Percentiles rank a stretch among this genome's conserved stretches.
phyloP scores from a whole-genome alignment of 169 alveolate genomes.

The Plasmodium chabaudi region DNA sequence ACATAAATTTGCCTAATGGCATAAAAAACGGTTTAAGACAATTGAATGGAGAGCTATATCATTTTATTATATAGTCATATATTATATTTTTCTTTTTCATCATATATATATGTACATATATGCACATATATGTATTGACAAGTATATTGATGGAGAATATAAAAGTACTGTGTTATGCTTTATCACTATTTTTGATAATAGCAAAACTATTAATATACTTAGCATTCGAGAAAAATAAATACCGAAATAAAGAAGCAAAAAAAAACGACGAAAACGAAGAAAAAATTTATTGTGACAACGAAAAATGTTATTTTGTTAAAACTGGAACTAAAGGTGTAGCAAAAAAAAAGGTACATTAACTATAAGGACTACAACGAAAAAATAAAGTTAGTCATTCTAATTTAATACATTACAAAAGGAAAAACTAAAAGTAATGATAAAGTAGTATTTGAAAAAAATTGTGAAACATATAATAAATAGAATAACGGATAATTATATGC shows the following conservation, averaged over 20 bases:
- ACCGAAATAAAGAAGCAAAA: constrained; percentile 12
- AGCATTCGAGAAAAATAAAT: constrained; percentile 17
- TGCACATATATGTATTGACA: neutral
- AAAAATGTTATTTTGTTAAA: constrained; percentile 30
- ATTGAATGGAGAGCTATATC: neutral
- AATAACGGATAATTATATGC: neutral
- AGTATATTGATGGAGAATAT: constrained; percentile 9
- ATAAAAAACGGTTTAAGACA: neutral
- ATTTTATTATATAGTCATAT: neutral
- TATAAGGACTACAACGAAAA: constrained; percentile 7
- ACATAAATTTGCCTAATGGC: too few relatives aligned
- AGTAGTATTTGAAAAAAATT: neutral
- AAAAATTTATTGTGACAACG: constrained; percentile 13
- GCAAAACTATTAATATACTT: constrained; percentile 44
- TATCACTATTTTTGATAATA: constrained; percentile 23
- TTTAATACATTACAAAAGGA: too few relatives aligned
- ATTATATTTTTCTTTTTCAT: neutral
- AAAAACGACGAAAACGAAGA: constrained; percentile 3
- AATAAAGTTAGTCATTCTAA: neutral
- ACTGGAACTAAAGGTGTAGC: constrained; percentile 2
- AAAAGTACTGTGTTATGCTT: constrained; percentile 18
- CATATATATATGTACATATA: constrained; percentile 1
- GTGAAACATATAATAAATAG: neutral
- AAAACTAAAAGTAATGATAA: too few relatives aligned
- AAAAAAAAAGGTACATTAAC: constrained; percentile 1